phyloP scores from a whole-genome alignment of 2,329 filamentous ascomycete species.

The Metarhizium brunneum region DNA sequence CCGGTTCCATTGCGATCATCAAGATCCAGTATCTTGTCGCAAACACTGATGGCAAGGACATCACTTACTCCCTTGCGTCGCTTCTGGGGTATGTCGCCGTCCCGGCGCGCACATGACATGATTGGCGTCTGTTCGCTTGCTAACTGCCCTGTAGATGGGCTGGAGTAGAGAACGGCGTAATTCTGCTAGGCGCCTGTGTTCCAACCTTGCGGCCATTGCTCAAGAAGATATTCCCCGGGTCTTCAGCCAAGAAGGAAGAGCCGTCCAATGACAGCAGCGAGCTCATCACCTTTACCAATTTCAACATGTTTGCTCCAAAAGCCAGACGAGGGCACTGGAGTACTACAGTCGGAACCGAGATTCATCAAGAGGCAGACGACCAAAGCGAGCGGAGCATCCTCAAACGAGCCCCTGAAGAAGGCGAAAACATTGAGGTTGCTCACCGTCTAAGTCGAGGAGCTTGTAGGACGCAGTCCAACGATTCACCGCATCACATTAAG shows the following conservation, averaged over 20 bases:
- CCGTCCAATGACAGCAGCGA: background rate
- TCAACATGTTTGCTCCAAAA: conserved; percentile 2
- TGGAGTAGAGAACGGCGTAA: conserved; percentile 6
- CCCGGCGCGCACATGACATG: background rate
- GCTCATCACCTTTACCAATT: conserved; percentile 7
- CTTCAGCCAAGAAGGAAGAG: background rate
- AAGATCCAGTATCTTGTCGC: conserved; percentile 6
- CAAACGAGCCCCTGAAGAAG: background rate
- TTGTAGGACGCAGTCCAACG: background rate
- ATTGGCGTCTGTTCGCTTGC: background rate
- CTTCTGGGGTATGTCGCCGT: conserved; percentile 2
- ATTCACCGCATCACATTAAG: conserved; percentile 1
- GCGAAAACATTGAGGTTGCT: conserved; percentile 2
- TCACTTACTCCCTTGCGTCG: conserved; percentile 6
- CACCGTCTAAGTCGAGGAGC: background rate
- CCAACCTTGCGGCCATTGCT: conserved; percentile 5
- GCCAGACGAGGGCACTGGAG: conserved; percentile 4
- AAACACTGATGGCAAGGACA: conserved; percentile 3
- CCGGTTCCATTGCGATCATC: conserved; percentile 5
- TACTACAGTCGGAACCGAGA: conserved; percentile 5
- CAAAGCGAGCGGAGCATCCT: conserved; percentile 4
- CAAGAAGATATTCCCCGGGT: conserved; percentile 4
- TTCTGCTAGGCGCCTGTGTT: conserved; percentile 5
- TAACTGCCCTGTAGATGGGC: conserved; percentile 4
- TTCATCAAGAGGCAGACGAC: background rate